phyloP scores from a whole-genome alignment of 768 basidiomycete species.

The Russula lepida region DNA sequence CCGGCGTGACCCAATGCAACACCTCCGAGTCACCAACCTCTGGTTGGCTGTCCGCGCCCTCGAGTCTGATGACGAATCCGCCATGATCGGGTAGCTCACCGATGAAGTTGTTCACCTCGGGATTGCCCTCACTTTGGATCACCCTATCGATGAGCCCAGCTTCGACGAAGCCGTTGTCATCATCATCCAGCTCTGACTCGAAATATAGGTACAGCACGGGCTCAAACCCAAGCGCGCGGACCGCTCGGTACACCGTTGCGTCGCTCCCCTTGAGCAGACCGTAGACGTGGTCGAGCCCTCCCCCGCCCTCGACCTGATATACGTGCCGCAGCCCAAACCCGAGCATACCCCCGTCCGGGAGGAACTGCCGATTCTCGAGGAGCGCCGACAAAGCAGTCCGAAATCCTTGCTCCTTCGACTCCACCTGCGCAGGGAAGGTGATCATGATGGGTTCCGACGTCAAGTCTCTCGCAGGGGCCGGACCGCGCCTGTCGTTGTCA shows the following conservation, averaged over 20 bases:
- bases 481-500: background rate
- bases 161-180: background rate
- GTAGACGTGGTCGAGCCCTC: background rate
- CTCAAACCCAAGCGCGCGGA: background rate
- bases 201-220: background rate
- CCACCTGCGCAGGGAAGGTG: background rate
- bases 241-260: background rate
- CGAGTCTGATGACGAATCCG: background rate
- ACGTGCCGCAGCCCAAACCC: slow-evolving; percentile 34
- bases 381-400: slow-evolving; percentile 23
- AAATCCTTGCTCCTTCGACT: slow-evolving; percentile 11
- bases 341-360: slow-evolving; percentile 34
- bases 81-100: background rate
- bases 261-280: slow-evolving; percentile 7
- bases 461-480: background rate
- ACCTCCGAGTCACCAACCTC: background rate
- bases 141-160: background rate
- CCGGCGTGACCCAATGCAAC: no score
- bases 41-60: background rate
- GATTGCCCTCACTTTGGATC: background rate
- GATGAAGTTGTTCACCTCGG: no score
- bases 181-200: no score
- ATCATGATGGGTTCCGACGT: background rate
- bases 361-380: slow-evolving; percentile 28
- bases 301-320: slow-evolving; percentile 28